A percentile compares a stretch with the other conserved stretches of the same genome.
Conservation (phyloP, 129 eudicot species). For the carrot (Daucus carota) region DNA sequence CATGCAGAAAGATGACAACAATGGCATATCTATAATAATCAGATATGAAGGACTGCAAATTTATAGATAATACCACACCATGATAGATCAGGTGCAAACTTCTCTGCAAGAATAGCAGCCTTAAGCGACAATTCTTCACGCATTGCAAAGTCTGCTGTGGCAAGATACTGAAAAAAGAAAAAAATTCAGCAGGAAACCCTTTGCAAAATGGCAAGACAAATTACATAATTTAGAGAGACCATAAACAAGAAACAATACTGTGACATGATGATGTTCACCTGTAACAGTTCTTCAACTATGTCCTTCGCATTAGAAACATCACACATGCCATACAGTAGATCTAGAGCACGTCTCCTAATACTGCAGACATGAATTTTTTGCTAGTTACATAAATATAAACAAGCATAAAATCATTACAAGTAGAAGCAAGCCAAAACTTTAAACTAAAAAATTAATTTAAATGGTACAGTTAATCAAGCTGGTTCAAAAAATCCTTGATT, state of each 20-base stretch:
- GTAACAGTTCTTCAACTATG: slow-evolving; percentile 94
- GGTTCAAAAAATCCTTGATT: neutral
- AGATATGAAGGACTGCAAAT: neutral
- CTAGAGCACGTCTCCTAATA: slow-evolving; percentile 93
- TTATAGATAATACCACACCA: slow-evolving; percentile 40
- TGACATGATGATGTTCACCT: slow-evolving; percentile 36
- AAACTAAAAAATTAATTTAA: neutral
- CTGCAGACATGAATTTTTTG: slow-evolving; percentile 28
- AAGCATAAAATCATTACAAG: neutral
- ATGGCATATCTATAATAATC: neutral
- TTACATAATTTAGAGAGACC: slow-evolving; percentile 7
- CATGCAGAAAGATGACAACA: neutral
- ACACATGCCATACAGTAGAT: slow-evolving; percentile 98
- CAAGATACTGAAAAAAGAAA: slow-evolving; percentile 66
- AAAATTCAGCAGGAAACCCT: neutral
- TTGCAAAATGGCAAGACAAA: neutral
- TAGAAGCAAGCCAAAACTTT: neutral
- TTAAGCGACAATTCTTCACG: slow-evolving; percentile 95
- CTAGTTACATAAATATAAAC: neutral
- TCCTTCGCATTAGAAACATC: slow-evolving; percentile 98
- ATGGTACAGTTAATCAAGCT: neutral
- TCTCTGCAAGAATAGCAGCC: slow-evolving; percentile 98
- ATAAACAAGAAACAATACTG: neutral
- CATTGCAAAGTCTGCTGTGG: slow-evolving; percentile 95
- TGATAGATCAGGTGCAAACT: slow-evolving; percentile 97